phyloP scores from a whole-genome alignment of 495 filamentous ascomycete genomes.

The Aspergillus diversus region DNA sequence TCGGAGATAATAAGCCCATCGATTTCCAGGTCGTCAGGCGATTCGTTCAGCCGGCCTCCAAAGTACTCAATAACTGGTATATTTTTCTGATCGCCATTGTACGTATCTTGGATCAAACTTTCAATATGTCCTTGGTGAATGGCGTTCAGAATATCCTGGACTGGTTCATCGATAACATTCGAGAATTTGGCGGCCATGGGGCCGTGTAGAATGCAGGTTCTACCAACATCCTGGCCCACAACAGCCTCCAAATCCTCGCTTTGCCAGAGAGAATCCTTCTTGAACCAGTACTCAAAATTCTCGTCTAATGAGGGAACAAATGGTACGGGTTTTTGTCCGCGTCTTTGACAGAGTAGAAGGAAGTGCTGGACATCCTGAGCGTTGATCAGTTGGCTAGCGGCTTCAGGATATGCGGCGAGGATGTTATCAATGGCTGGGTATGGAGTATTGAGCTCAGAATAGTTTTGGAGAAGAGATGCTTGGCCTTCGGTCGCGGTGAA shows the following conservation, averaged over 20 bases:
- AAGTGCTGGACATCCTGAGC: constrained; percentile 98
- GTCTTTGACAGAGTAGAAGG: constrained; percentile 86
- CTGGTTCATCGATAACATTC: constrained; percentile 83
- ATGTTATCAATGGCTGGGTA: constrained; percentile 76
- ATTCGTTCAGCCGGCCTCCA: constrained; percentile 72
- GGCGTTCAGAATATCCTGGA: constrained; percentile 88
- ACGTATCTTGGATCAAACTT: constrained; percentile 76
- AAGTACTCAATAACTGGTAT: constrained; percentile 94
- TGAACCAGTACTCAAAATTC: constrained; percentile 98
- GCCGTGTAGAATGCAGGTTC: constrained; percentile 94
- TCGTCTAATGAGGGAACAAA: constrained; percentile 94
- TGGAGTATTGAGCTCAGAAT: constrained; percentile 83
- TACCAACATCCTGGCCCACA: constrained; percentile 90
- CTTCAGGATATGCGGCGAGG: constrained; percentile 79
- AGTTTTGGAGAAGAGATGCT: constrained; percentile 80
- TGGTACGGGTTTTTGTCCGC: constrained; percentile 92
- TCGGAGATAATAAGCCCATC: constrained; percentile 82
- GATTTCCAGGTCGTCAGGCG: constrained; percentile 61
- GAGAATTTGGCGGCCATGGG: constrained; percentile 93
- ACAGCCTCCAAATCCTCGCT: constrained; percentile 96
- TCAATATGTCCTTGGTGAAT: constrained; percentile 88
- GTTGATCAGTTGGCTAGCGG: constrained; percentile 89
- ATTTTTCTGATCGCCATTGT: constrained; percentile 67
- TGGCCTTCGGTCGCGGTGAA: constrained; percentile 70
- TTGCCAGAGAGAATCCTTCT: constrained; percentile 99